phyloP scores from a whole-genome alignment of 306 rosid species.

The Boehmeria nivea region DNA sequence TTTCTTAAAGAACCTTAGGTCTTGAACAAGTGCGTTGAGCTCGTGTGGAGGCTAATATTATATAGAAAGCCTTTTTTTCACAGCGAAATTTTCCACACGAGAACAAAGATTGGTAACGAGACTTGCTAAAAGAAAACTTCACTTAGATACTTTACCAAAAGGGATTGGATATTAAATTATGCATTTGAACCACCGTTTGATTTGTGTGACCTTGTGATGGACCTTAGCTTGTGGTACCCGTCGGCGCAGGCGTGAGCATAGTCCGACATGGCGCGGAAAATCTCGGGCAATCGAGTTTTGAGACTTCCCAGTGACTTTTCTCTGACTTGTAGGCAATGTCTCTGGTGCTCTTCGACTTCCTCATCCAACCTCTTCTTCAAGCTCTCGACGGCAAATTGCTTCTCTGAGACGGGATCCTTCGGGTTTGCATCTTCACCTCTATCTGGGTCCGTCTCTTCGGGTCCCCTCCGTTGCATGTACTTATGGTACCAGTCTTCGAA shows the following conservation, averaged over 20 bases:
- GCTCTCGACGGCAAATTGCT: constrained; percentile 58
- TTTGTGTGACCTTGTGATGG: constrained; percentile 26
- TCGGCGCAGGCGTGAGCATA: constrained; percentile 53
- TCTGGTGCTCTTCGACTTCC: constrained; percentile 60
- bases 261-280: constrained; percentile 60
- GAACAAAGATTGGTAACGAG: constrained; percentile 20
- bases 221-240: constrained; percentile 48
- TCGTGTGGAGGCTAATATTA: not conserved
- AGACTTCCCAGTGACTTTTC: constrained; percentile 72
- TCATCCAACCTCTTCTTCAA: constrained; percentile 71
- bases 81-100: constrained; percentile 38
- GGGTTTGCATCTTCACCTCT: constrained; percentile 55
- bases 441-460: constrained; percentile 43
- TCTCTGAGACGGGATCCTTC: constrained; percentile 55
- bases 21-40: not conserved
- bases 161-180: constrained; percentile 13
- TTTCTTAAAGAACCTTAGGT: too few relatives aligned
- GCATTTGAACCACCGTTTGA: constrained; percentile 27
- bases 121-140: constrained; percentile 17
- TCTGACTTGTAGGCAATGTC: constrained; percentile 58
- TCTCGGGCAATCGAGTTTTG: constrained; percentile 77
- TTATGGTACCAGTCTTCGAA: constrained; percentile 76
- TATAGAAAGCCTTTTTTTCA: constrained; percentile 6
- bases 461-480: constrained; percentile 40
- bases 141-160: constrained; percentile 3